Percentiles rank a stretch among this genome's conserved stretches.
These are phyloP conservation scores for Citrus inodora DNA, from an alignment of 345 rosid species.

Conservation along the genomic window DNA sequence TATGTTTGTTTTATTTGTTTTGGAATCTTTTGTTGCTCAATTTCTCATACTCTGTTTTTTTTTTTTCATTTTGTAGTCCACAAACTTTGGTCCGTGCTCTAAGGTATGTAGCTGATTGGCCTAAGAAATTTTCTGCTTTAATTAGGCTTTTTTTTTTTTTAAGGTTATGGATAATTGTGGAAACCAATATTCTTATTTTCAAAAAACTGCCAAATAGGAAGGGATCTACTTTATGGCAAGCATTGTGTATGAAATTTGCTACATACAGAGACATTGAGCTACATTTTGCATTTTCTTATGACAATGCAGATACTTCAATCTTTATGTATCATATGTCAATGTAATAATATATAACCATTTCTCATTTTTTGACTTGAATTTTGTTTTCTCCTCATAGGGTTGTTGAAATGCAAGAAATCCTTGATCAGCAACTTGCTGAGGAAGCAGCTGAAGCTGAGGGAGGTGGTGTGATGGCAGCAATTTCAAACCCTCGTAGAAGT, in stretches of 20 bases:
- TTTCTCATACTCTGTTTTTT: conserved; percentile 1
- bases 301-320: neutral
- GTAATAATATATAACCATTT: neutral
- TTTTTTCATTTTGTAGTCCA: conserved; percentile 66
- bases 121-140: neutral
- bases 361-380: neutral
- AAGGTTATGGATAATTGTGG: neutral
- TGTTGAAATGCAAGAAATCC: conserved; percentile 99
- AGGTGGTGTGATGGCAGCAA: conserved; percentile 81
- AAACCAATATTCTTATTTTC: neutral
- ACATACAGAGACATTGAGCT: neutral
- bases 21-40: neutral
- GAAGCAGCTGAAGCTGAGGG: conserved; percentile 99
- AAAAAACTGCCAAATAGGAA: neutral
- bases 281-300: neutral
- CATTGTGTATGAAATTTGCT: neutral
- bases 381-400: conserved; percentile 48
- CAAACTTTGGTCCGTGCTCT: conserved; percentile 97
- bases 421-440: conserved; percentile 95
- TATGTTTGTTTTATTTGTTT: neutral
- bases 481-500: conserved; percentile 88
- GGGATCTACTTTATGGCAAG: neutral
- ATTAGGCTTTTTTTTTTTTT: neutral
- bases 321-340: neutral
- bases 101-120: conserved; percentile 51